phyloP scores from a whole-genome alignment of 352 stramenopile species.

The Phytophthora cryptogea region DNA sequence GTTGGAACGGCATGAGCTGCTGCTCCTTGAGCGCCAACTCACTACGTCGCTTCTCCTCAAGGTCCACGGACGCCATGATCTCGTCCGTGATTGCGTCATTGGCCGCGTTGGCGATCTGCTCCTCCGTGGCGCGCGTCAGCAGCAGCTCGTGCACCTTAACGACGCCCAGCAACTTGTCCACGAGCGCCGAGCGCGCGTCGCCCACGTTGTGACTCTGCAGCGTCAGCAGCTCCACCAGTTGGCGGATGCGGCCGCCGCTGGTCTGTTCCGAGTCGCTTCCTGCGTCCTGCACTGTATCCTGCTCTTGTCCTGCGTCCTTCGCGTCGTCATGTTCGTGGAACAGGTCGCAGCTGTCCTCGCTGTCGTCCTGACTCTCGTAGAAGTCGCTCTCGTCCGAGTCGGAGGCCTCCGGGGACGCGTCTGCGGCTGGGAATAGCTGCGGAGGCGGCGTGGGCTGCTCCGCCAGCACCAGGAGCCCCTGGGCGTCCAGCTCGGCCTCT shows the following conservation, averaged over 20 bases:
- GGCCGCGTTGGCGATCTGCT: conserved; percentile 69
- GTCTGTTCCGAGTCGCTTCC: conserved; percentile 17
- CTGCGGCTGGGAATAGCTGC: conserved; percentile 13
- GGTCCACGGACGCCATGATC: conserved; percentile 65
- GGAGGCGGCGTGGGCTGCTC: conserved; percentile 18
- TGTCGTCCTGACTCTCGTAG: conserved; percentile 39
- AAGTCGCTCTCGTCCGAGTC: conserved; percentile 28
- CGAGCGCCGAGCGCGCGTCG: conserved; percentile 56
- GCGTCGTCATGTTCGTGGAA: conserved; percentile 39
- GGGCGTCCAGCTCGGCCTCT: conserved; percentile 41
- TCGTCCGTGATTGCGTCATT: conserved; percentile 80
- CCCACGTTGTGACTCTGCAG: conserved; percentile 61
- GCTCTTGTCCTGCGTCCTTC: background rate
- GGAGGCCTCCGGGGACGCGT: conserved; percentile 10
- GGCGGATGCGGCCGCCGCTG: conserved; percentile 45
- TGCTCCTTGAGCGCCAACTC: conserved; percentile 32
- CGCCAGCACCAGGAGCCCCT: conserved; percentile 28
- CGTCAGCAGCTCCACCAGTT: conserved; percentile 67
- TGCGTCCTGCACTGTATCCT: conserved; percentile 5
- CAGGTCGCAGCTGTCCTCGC: conserved; percentile 37
- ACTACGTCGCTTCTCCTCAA: conserved; percentile 52
- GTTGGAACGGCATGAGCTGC: conserved; percentile 1
- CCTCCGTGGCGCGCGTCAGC: conserved; percentile 64
- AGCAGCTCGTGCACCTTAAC: conserved; percentile 66
- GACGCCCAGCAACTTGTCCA: conserved; percentile 57